Conservation (phyloP, 78 protist species). For the Diacronema lutheri region DNA sequence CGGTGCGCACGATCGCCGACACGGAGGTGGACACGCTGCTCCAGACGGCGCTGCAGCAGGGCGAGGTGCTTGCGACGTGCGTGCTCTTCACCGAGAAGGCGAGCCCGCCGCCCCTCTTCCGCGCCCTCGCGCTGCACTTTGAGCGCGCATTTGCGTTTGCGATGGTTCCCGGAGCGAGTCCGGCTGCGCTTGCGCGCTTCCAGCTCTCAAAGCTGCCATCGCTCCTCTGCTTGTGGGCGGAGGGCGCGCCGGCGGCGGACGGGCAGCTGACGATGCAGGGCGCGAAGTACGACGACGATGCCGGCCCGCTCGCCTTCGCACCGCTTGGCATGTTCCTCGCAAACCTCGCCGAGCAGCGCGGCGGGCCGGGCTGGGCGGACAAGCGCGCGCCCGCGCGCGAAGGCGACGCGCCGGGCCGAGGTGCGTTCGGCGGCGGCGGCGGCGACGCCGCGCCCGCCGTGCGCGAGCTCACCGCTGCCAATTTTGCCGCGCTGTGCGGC, state of each 20-base stretch:
- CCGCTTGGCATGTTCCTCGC: background rate
- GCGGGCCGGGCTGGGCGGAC: too few relatives aligned
- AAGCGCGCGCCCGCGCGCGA: too few relatives aligned
- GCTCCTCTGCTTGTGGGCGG: background rate
- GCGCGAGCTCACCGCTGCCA: background rate
- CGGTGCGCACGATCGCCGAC: background rate
- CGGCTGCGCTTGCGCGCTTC: background rate
- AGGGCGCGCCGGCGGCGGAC: background rate
- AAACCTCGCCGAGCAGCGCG: background rate
- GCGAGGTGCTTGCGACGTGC: background rate
- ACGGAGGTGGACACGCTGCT: background rate
- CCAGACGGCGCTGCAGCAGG: background rate
- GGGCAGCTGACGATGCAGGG: too few relatives aligned
- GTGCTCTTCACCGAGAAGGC: constrained; percentile 8
- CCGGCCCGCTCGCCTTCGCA: background rate
- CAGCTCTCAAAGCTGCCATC: background rate
- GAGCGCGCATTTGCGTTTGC: background rate
- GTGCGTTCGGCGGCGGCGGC: background rate
- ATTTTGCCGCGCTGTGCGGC: background rate
- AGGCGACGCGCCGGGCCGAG: background rate
- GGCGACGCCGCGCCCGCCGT: background rate
- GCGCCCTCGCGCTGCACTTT: background rate
- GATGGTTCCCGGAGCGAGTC: background rate
- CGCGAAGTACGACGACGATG: too few relatives aligned
- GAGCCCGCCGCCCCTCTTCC: background rate